phyloP scores from a whole-genome alignment of 176 grass and related monocot species.

The Dactylis glomerata region DNA sequence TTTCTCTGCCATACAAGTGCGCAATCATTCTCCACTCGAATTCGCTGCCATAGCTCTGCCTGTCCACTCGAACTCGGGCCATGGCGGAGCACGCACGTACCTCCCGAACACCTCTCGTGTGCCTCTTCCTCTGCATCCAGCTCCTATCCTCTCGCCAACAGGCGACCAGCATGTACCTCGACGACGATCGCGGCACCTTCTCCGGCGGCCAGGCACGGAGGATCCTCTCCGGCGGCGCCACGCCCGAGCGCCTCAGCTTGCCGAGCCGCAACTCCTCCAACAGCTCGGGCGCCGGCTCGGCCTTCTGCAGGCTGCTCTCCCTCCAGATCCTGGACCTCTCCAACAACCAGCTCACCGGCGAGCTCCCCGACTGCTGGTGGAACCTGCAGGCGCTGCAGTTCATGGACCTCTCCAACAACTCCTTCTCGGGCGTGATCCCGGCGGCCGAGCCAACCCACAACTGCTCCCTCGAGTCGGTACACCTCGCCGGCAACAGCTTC shows the following conservation, averaged over 20 bases:
- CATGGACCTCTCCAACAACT: slow-evolving; percentile 63
- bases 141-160: background rate
- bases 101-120: background rate
- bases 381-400: slow-evolving; percentile 37
- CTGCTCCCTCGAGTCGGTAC: slow-evolving; percentile 53
- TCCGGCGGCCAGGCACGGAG: background rate
- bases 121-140: slow-evolving; percentile 9
- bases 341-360: slow-evolving; percentile 57
- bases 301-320: slow-evolving; percentile 49
- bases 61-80: background rate
- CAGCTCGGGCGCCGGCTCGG: slow-evolving; percentile 27
- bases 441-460: background rate
- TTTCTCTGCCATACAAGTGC: background rate
- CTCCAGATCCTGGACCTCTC: slow-evolving; percentile 65
- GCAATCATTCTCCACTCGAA: background rate
- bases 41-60: background rate
- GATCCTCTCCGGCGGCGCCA: background rate
- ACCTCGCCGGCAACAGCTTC: slow-evolving; percentile 54
- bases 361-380: slow-evolving; percentile 61
- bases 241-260: slow-evolving; percentile 9
- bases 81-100: slow-evolving; percentile 14
- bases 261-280: slow-evolving; percentile 39
- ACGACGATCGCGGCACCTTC: background rate
- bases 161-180: slow-evolving; percentile 25
- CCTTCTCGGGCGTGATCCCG: slow-evolving; percentile 53